These are phyloP conservation scores for Tricholomella constricta DNA, from an alignment of 768 basidiomycete genomes.

Conservation along the genomic window DNA sequence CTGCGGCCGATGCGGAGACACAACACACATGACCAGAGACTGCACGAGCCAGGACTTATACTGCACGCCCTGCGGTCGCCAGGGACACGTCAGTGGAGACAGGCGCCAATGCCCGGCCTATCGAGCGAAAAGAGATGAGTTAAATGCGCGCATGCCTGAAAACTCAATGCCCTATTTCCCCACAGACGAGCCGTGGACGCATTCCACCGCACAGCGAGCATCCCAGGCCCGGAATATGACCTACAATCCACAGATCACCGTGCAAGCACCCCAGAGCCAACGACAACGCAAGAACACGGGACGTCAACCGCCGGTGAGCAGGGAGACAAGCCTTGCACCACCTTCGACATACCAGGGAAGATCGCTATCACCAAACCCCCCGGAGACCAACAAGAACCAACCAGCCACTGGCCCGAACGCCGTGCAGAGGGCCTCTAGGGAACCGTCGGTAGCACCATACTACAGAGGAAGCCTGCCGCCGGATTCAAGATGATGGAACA, in stretches of 20 bases:
- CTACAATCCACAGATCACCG: not conserved
- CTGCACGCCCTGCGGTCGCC: too few species aligned
- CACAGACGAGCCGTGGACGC: not conserved
- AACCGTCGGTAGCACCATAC: not conserved
- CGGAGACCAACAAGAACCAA: not conserved
- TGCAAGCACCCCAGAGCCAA: not conserved
- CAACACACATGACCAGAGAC: too few species aligned
- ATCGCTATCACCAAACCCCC: not conserved
- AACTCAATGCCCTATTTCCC: not conserved
- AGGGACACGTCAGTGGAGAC: too few species aligned
- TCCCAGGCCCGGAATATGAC: too few species aligned
- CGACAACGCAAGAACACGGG: not conserved
- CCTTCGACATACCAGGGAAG: not conserved
- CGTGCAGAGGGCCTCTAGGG: not conserved
- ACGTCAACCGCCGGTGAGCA: not conserved
- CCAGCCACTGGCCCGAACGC: not conserved
- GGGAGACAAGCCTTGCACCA: not conserved
- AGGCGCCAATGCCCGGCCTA: too few species aligned
- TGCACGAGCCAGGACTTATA: too few species aligned
- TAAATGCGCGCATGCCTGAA: too few species aligned
- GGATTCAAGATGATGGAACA: not conserved
- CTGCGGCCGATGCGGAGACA: too few species aligned
- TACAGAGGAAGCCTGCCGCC: not conserved
- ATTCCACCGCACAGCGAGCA: not conserved
- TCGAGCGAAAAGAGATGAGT: too few species aligned